phyloP scores from a whole-genome alignment of 2,329 filamentous ascomycete genomes.

The Trichoderma cornu-damae region DNA sequence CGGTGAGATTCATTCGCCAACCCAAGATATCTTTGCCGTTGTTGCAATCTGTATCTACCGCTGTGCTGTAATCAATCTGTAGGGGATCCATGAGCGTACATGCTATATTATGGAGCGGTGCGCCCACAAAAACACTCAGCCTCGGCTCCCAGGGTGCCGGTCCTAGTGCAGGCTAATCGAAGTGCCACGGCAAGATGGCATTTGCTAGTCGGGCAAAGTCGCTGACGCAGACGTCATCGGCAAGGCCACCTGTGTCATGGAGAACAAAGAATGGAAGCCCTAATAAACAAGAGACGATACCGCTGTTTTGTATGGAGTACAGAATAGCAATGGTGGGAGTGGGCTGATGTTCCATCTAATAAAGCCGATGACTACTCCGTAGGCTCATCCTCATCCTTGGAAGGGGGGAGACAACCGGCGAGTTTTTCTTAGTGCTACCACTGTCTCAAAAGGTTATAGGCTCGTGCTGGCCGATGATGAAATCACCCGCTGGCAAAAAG shows the following conservation, averaged over 20 bases:
- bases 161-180: background rate
- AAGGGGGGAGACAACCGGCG: too few relatives aligned
- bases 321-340: background rate
- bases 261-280: constrained; percentile 1
- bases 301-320: background rate
- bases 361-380: background rate
- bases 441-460: background rate
- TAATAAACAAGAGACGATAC: background rate
- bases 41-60: background rate
- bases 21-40: background rate
- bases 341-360: background rate
- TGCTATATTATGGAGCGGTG: background rate
- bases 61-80: background rate
- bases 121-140: constrained; percentile 14
- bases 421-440: background rate
- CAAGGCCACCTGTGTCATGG: background rate
- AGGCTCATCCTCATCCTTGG: too few relatives aligned
- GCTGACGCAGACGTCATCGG: constrained; percentile 7
- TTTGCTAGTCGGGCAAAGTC: background rate
- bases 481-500: background rate
- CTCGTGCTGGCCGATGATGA: too few relatives aligned
- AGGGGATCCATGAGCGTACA: background rate
- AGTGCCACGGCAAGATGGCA: constrained; percentile 11
- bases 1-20: background rate
- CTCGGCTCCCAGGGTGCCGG: constrained; percentile 2